Conservation (phyloP, 1,139 yeast species). For the Pichiaceae sp. region DNA sequence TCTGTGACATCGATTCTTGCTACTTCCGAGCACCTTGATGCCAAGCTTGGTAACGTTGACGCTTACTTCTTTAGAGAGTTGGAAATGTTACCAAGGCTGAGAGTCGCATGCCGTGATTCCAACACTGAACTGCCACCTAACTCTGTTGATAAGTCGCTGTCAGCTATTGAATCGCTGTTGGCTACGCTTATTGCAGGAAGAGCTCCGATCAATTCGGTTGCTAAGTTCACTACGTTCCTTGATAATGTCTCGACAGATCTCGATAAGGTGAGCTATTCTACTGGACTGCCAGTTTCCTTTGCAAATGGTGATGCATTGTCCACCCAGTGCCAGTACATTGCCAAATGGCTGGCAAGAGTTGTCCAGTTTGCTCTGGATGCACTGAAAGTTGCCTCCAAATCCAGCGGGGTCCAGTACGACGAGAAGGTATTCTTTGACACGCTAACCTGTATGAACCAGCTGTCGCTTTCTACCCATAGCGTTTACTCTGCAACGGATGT, state of each 20-base stretch:
- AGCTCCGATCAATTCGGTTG: slow-evolving; percentile 33
- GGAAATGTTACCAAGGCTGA: slow-evolving; percentile 73
- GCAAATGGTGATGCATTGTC: not conserved
- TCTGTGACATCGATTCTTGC: slow-evolving; percentile 59
- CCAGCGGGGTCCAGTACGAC: slow-evolving; percentile 6
- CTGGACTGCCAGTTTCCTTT: slow-evolving; percentile 1
- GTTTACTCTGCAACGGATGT: slow-evolving; percentile 8
- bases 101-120: slow-evolving; percentile 53
- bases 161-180: slow-evolving; percentile 69
- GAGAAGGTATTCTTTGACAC: slow-evolving; percentile 11
- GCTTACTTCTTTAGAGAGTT: slow-evolving; percentile 57
- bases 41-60: slow-evolving; percentile 37
- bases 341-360: slow-evolving; percentile 40
- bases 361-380: slow-evolving; percentile 38
- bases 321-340: slow-evolving; percentile 1
- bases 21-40: slow-evolving; percentile 38
- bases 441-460: slow-evolving; percentile 2
- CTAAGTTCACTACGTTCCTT: slow-evolving; percentile 14
- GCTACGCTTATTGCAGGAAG: slow-evolving; percentile 44
- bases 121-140: slow-evolving; percentile 69
- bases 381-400: slow-evolving; percentile 20
- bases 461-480: slow-evolving; percentile 1
- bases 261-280: slow-evolving; percentile 6
- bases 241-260: slow-evolving; percentile 4
- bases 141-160: slow-evolving; percentile 71